Conservation (phyloP, 352 stramenopile genomes). For the Pythium plurisporium region DNA sequence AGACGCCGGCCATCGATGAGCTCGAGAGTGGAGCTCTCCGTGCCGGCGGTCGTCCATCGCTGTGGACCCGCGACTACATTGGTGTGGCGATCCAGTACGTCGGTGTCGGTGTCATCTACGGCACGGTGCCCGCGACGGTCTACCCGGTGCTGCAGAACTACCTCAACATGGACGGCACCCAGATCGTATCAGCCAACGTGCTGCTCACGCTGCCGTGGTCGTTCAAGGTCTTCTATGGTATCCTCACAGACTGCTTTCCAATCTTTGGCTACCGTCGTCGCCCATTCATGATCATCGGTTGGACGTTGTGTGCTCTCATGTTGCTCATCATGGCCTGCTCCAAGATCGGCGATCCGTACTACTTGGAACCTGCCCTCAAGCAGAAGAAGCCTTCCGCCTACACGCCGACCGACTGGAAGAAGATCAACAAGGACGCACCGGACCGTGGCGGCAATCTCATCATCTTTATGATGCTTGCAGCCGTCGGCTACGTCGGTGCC, state of each 20-base stretch:
- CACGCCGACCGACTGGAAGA: constrained; percentile 4
- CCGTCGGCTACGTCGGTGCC: constrained; percentile 30
- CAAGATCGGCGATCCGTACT: constrained; percentile 24
- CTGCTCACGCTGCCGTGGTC: constrained; percentile 34
- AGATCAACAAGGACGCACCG: constrained; percentile 19
- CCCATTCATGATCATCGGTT: constrained; percentile 35
- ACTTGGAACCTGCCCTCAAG: background rate
- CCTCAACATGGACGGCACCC: constrained; percentile 23
- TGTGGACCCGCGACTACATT: constrained; percentile 25
- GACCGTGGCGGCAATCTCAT: constrained; percentile 21
- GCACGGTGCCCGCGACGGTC: constrained; percentile 22
- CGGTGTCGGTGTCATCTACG: constrained; percentile 29
- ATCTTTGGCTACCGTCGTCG: constrained; percentile 36
- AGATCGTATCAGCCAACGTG: constrained; percentile 21
- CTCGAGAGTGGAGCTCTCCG: constrained; percentile 24
- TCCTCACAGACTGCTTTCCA: constrained; percentile 30
- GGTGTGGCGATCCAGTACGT: constrained; percentile 24
- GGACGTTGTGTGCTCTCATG: constrained; percentile 14
- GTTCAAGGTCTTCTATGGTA: constrained; percentile 33
- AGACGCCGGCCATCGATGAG: constrained; percentile 1
- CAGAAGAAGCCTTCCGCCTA: background rate
- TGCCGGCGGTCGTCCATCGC: constrained; percentile 12
- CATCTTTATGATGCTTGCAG: constrained; percentile 28
- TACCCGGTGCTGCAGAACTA: constrained; percentile 28
- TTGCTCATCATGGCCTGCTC: constrained; percentile 29